phyloP scores from a whole-genome alignment of 352 stramenopile genomes.

The Globisporangium camurandrum region DNA sequence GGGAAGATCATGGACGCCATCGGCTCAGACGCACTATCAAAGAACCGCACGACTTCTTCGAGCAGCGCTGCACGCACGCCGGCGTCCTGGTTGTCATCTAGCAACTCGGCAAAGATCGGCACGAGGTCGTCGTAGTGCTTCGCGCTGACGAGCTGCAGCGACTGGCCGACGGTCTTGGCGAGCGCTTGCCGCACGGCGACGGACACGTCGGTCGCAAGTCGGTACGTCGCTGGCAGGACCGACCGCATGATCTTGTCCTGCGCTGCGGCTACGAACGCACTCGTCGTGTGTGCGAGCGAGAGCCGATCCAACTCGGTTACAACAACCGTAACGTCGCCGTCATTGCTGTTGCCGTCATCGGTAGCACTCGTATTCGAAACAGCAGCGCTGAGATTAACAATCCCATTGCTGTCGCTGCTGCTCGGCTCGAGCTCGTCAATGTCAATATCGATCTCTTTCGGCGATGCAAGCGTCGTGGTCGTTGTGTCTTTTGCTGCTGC shows the following conservation, averaged over 20 bases:
- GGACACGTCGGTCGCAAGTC: constrained; percentile 66
- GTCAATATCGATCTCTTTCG: not conserved
- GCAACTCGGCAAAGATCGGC: constrained; percentile 74
- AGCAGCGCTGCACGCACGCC: constrained; percentile 71
- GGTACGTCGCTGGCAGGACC: constrained; percentile 71
- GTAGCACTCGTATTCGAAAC: not conserved
- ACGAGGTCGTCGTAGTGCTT: constrained; percentile 76
- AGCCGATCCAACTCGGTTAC: constrained; percentile 18
- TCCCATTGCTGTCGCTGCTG: not conserved
- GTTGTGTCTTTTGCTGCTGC: not conserved
- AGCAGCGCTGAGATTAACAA: not conserved
- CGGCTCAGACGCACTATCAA: constrained; percentile 53
- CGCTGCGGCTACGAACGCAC: constrained; percentile 41
- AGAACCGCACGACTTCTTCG: constrained; percentile 78
- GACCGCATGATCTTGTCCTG: constrained; percentile 78
- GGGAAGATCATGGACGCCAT: constrained; percentile 66
- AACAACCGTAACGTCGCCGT: not conserved
- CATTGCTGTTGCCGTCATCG: not conserved
- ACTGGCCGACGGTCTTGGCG: constrained; percentile 69
- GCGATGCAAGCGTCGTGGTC: no score
- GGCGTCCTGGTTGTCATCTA: constrained; percentile 75
- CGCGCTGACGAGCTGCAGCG: constrained; percentile 54
- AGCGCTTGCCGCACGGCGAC: constrained; percentile 68
- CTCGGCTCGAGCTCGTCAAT: constrained; percentile 2
- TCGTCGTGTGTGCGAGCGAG: constrained; percentile 12